A percentile compares a stretch with the other conserved stretches of the same genome.
phyloP scores from a whole-genome alignment of 768 basidiomycete species.

The Epithele typhae region DNA sequence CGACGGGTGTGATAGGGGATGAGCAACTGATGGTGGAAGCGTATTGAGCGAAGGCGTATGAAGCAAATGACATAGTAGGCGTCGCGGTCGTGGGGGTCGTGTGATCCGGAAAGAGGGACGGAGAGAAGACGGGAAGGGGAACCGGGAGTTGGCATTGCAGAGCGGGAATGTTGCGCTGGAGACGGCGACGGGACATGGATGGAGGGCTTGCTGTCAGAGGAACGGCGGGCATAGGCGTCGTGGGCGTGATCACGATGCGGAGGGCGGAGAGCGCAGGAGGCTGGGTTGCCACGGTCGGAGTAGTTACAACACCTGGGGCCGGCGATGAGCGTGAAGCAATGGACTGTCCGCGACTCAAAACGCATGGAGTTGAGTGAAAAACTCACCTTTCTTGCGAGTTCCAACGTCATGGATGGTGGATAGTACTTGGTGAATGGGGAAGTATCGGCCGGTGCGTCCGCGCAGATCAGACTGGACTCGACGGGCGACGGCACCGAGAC shows the following conservation, averaged over 20 bases:
- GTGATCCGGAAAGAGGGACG: neutral
- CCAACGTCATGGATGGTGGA: constrained; percentile 4
- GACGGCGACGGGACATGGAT: constrained; percentile 14
- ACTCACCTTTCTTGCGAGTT: no score
- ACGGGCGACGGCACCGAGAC: constrained; percentile 5
- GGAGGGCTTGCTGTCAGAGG: neutral
- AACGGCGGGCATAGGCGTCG: no score
- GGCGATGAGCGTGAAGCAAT: no score
- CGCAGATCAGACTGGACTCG: constrained; percentile 12
- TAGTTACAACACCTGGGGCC: no score
- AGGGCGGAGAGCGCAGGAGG: no score
- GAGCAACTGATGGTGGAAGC: no score
- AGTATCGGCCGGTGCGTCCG: constrained; percentile 6
- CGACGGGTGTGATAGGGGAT: constrained; percentile 9
- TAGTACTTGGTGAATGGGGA: constrained; percentile 8
- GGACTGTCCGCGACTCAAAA: no score
- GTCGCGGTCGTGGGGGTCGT: neutral
- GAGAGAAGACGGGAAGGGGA: neutral
- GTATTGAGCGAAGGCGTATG: neutral
- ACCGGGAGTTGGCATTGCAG: constrained; percentile 5
- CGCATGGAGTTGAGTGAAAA: no score
- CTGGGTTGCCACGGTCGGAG: neutral
- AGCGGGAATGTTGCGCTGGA: constrained; percentile 10
- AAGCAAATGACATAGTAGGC: neutral
- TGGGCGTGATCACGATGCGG: neutral